Evolutionary conservation across 2,329 filamentous ascomycete species (phyloP).

Genomic region (Xylaria sp.): DNA sequence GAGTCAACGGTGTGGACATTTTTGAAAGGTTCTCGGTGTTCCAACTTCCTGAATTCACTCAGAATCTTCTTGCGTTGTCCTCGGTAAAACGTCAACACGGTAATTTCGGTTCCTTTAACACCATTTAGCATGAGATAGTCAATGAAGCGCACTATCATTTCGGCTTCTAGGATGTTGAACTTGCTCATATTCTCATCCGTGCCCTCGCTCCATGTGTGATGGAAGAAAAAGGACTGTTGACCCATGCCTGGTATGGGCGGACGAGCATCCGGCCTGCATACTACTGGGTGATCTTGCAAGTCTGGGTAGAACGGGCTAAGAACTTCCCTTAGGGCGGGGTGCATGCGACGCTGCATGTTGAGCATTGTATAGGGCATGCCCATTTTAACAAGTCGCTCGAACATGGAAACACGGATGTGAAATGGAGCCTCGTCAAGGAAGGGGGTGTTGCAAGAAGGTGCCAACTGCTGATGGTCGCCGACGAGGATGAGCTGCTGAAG

Average conservation of each 20-base stretch:
- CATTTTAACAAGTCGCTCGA: slow-evolving; percentile 79
- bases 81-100: slow-evolving; percentile 87
- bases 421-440: slow-evolving; percentile 70
- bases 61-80: slow-evolving; percentile 78
- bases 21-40: slow-evolving; percentile 49
- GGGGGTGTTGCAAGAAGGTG: slow-evolving; percentile 72
- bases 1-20: slow-evolving; percentile 86
- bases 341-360: slow-evolving; percentile 72
- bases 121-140: slow-evolving; percentile 78
- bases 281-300: slow-evolving; percentile 57
- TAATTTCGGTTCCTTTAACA: slow-evolving; percentile 69
- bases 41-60: slow-evolving; percentile 54
- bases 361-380: slow-evolving; percentile 71
- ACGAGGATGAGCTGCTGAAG: slow-evolving; percentile 68
- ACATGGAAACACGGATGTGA: slow-evolving; percentile 78
- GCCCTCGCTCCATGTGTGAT: slow-evolving; percentile 72
- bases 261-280: slow-evolving; percentile 48
- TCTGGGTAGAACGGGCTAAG: slow-evolving; percentile 60
- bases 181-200: slow-evolving; percentile 72
- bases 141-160: slow-evolving; percentile 79
- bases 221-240: slow-evolving; percentile 54
- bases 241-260: slow-evolving; percentile 60
- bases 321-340: slow-evolving; percentile 56
- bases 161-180: slow-evolving; percentile 76
- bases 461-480: slow-evolving; percentile 83